Evolutionary conservation across 2,329 filamentous ascomycete species (phyloP).

Genomic region (Trichophaea hybrida): DNA sequence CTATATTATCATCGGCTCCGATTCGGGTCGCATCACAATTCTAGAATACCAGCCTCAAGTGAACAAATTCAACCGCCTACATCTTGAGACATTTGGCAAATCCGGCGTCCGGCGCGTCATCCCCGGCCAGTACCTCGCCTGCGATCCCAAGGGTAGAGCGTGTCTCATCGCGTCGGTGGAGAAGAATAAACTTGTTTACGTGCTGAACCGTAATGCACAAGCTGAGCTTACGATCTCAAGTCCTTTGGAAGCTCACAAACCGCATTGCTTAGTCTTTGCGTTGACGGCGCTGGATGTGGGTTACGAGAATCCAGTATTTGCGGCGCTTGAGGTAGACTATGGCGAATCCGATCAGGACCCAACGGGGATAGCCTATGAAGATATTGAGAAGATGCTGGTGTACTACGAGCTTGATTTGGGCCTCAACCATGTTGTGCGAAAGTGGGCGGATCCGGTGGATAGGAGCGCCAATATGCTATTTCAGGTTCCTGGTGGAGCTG

Average conservation of each 20-base stretch:
- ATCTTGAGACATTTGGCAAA: slow-evolving; percentile 96
- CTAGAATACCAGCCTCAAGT: slow-evolving; percentile 78
- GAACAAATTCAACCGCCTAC: slow-evolving; percentile 76
- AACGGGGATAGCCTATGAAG: slow-evolving; percentile 63
- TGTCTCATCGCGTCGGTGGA: slow-evolving; percentile 88
- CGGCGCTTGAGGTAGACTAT: slow-evolving; percentile 86
- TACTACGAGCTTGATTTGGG: slow-evolving; percentile 97
- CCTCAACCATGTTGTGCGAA: slow-evolving; percentile 89
- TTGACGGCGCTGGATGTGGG: slow-evolving; percentile 84
- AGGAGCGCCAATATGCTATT: slow-evolving; percentile 79
- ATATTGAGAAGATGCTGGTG: slow-evolving; percentile 78
- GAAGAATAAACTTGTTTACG: slow-evolving; percentile 99
- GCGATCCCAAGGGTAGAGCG: slow-evolving; percentile 88
- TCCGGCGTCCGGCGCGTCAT: slow-evolving; percentile 86
- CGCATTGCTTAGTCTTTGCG: slow-evolving; percentile 77
- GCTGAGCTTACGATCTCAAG: slow-evolving; percentile 94
- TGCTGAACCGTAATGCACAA: slow-evolving; percentile 87
- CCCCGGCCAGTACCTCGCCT: slow-evolving; percentile 88
- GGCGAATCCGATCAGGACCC: slow-evolving; percentile 82
- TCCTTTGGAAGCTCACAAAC: slow-evolving; percentile 87
- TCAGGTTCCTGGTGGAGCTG: slow-evolving; percentile 83
- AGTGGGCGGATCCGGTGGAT: slow-evolving; percentile 90
- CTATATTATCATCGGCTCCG: slow-evolving; percentile 86
- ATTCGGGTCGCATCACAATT: slow-evolving; percentile 89
- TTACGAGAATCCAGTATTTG: slow-evolving; percentile 94